Conservation (phyloP, 345 rosid species). For the Trapa bicornis region DNA sequence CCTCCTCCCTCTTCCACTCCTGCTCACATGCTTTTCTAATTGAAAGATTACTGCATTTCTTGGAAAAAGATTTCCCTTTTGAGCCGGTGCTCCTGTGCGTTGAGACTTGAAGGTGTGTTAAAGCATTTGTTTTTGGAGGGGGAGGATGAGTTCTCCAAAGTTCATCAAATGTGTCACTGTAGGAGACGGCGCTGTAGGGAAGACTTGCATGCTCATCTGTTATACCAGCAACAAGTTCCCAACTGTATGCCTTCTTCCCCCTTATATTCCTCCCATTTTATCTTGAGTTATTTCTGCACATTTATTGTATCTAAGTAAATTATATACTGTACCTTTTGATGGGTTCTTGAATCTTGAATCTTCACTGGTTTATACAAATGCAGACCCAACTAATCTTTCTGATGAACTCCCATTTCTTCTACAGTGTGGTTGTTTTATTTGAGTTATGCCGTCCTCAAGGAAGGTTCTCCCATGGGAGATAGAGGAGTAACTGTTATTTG, state of each 20-base stretch:
- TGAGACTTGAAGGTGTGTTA: not conserved
- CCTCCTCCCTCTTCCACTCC: not conserved
- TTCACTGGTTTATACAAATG: not conserved
- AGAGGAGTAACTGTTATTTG: not conserved
- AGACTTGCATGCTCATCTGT: slow-evolving; percentile 99
- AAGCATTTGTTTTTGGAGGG: slow-evolving; percentile 7
- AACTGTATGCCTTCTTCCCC: slow-evolving; percentile 40
- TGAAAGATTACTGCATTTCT: not conserved
- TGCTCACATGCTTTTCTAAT: slow-evolving; percentile 6
- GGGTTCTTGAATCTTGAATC: slow-evolving; percentile 2
- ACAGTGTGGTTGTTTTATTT: not conserved
- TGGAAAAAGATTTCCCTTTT: not conserved
- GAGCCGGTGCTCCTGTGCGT: not conserved
- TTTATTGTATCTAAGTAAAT: not conserved
- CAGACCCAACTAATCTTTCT: not conserved
- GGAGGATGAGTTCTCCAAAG: slow-evolving; percentile 82
- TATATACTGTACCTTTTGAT: not conserved
- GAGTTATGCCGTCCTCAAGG: not conserved
- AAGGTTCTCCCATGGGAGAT: not conserved
- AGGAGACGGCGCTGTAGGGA: slow-evolving; percentile 99
- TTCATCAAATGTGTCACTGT: slow-evolving; percentile 98
- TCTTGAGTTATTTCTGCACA: not conserved
- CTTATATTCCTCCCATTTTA: not conserved
- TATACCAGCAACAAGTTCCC: slow-evolving; percentile 99
- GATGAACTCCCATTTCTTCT: not conserved